Evolutionary conservation across 2,329 filamentous ascomycete genomes (phyloP).

Genomic region (Leptodontidium sp.): DNA sequence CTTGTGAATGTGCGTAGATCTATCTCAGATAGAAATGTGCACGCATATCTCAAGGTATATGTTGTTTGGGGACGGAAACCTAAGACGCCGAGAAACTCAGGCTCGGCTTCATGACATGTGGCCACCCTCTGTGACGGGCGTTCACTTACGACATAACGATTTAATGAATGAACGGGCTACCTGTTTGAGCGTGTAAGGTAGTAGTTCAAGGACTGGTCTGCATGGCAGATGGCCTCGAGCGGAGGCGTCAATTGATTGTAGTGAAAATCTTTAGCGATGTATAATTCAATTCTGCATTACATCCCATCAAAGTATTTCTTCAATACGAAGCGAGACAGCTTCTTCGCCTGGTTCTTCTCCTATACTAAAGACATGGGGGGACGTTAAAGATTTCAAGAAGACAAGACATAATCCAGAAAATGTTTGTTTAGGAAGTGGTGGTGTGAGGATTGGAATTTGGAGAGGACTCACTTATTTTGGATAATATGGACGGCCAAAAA

Average conservation of each 20-base stretch:
- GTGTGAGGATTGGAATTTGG: too few relatives aligned
- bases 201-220: not conserved
- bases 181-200: conserved; percentile 9
- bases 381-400: too few relatives aligned
- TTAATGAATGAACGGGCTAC: not conserved
- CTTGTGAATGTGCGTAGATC: conserved; percentile 41
- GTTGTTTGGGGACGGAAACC: conserved; percentile 45
- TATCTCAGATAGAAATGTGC: conserved; percentile 40
- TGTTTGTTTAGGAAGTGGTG: too few relatives aligned
- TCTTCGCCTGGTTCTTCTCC: too few relatives aligned
- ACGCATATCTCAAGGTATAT: conserved; percentile 43
- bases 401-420: too few relatives aligned
- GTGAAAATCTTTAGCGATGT: not conserved
- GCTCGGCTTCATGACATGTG: conserved; percentile 8
- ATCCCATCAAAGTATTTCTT: not conserved
- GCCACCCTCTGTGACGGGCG: not conserved
- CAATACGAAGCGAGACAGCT: too few relatives aligned
- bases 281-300: conserved; percentile 13
- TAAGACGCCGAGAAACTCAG: not conserved
- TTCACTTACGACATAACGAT: not conserved
- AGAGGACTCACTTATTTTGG: too few relatives aligned
- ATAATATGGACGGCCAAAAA: too few relatives aligned
- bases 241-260: not conserved
- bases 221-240: not conserved
- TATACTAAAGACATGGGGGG: too few relatives aligned